Base-by-base conservation (phyloP, 768 basidiomycete species). In the Lactifluus piperatus region DNA sequence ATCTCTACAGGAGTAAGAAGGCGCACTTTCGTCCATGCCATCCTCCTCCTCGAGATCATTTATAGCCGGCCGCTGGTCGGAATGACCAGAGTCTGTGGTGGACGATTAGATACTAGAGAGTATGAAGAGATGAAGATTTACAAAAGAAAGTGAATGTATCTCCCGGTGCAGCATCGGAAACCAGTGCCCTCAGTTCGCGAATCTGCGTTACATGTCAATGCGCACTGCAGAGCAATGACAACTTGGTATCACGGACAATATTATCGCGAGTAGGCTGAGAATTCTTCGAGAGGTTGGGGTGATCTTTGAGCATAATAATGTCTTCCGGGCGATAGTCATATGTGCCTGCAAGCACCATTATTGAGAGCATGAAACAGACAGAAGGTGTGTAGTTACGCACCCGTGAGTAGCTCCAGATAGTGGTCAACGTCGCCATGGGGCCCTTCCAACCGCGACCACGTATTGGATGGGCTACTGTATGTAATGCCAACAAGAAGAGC, bases 121-220 rank as follows among this genome's bases (percentile, higher is more conserved):
- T 13, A 24, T 24, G 11, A 24, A 32, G 30, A 43, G n/a, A 20
- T 1, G 32, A 27, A 13, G 13, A 54, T 67, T 24, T 41, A 70
- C 70, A 71, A 20, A 69, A 56, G 44, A 70, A 69, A 20, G 57
- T 62, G 22, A 68, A 58, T n/a, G 18, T 58, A 32, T 71, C 70
- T 34, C 65, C 68, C 3, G 58, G 39, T 46, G 47, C 45, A 5
- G 62, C 69, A 43, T 59, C 64, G 27, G 41, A 18, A 44, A 68
- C 63, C 26, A 67, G 54, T 2, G 29, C 27, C 2, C 61, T 29
- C 36, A 68, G 55, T 34, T 64, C 59, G 3, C 47, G 48, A n/a
- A 68, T 32, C 67, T 66, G 47, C 14, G 11, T 4, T 3, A 18
- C 3, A 16, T 60, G n/a, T 44, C 22, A 51, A 45, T 37, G 27